Evolutionary conservation across 139 green algal species (phyloP), one percentile per base, ranked within the genome.

Genomic region (Picochlorum sp.): DNA sequence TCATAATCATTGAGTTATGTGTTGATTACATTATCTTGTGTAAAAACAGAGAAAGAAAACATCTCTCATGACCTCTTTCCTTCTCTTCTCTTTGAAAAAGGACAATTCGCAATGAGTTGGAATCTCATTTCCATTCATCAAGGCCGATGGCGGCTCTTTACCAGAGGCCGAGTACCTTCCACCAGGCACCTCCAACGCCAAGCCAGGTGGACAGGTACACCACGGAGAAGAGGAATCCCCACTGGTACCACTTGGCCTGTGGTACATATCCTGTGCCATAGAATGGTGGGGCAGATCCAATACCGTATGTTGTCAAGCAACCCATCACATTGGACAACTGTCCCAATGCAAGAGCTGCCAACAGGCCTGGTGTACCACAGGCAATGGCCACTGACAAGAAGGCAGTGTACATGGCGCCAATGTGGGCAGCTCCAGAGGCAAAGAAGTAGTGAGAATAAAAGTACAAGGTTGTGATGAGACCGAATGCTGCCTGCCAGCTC

Each of bases 361-460:
- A 18, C 32, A 79, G 11, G 75, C 82, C 66, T 61, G 94, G 82
- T 23, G 94, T 81, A 77, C 77, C 92, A 73, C 87, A 95, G 9
- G 94, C 92, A 18, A 88, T 87, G 56, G 90, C 80, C 18, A 99
- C 94, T 0, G 87, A 95, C 62, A 99, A 79, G 84, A 99, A 98
- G 51, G 94, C 94, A 2, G 93, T 97, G 88, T 98, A 99, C 94
- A 99, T 99, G 62, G 94, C 94, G 45, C 94, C 94, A 64, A 99
- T 99, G 85, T 99, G 94, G 10, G 94, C 94, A 49, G 94, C 94
- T 57, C 92, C 90, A 23, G 83, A 95, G 9, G 94, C 94, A 69
- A 99, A 99, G 77, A 98, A 85, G 88, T 99, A 99, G 87, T 99
- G 94, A 18, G 82, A 91, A 87, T 99, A 99, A 86, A 97, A 98